Evolutionary conservation across 371 early-diverging fungal genomes (phyloP).

Genomic region (Saksenaea oblongispora): DNA sequence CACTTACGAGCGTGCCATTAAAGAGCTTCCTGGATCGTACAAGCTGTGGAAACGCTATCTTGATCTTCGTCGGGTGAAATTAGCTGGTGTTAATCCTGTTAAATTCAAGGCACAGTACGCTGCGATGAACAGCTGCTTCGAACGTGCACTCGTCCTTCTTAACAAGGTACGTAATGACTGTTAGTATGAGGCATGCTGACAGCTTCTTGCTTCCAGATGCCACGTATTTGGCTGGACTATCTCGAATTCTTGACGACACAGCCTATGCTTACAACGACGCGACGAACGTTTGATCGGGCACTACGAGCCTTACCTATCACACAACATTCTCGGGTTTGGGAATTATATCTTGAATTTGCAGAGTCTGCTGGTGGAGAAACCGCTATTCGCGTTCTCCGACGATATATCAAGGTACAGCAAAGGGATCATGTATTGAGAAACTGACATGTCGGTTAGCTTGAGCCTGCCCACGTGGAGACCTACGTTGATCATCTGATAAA

Average conservation of each 20-base stretch:
- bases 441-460: slow-evolving; percentile 42
- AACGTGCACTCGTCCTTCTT: slow-evolving; percentile 82
- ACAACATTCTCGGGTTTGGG: slow-evolving; percentile 92
- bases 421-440: not conserved
- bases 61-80: slow-evolving; percentile 63
- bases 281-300: slow-evolving; percentile 90
- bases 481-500: slow-evolving; percentile 75
- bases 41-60: slow-evolving; percentile 94
- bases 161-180: slow-evolving; percentile 67
- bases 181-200: not conserved
- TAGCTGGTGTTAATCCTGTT: slow-evolving; percentile 54
- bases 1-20: slow-evolving; percentile 87
- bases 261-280: slow-evolving; percentile 69
- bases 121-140: slow-evolving; percentile 75
- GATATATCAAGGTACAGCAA: slow-evolving; percentile 76
- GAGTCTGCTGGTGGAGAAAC: slow-evolving; percentile 80
- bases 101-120: slow-evolving; percentile 59
- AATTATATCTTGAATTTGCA: slow-evolving; percentile 81
- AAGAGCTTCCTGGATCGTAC: slow-evolving; percentile 90
- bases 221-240: slow-evolving; percentile 83
- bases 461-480: slow-evolving; percentile 71
- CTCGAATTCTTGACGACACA: slow-evolving; percentile 72
- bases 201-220: slow-evolving; percentile 58
- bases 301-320: slow-evolving; percentile 90
- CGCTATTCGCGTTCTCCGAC: slow-evolving; percentile 73